Conservation (phyloP, 306 rosid species). For the Castanea sativa region DNA sequence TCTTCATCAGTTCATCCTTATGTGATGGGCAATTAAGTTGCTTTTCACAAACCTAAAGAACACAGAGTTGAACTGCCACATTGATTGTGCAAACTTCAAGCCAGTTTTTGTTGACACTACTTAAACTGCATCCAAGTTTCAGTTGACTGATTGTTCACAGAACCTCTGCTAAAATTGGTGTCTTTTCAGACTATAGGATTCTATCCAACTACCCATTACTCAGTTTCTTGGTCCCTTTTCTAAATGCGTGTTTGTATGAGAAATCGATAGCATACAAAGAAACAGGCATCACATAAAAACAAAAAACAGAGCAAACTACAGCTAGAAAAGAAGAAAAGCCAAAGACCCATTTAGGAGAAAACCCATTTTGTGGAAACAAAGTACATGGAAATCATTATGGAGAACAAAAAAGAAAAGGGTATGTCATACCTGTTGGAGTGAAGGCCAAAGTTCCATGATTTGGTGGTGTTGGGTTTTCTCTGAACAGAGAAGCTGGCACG, state of each 20-base stretch:
- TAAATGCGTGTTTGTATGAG: not conserved
- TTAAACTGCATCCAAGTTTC: not conserved
- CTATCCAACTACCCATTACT: not conserved
- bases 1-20: too few species aligned
- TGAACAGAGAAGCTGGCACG: constrained; percentile 46
- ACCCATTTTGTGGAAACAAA: not conserved
- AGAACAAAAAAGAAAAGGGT: constrained; percentile 10
- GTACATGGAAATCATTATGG: not conserved
- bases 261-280: not conserved
- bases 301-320: not conserved
- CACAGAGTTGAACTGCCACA: not conserved
- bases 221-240: not conserved
- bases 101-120: not conserved
- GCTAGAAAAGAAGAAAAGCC: not conserved
- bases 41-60: not conserved
- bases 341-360: constrained; percentile 3
- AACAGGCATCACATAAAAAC: not conserved
- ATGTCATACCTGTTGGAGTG: constrained; percentile 49
- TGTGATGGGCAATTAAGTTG: not conserved
- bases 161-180: not conserved
- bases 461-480: constrained; percentile 28
- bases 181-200: not conserved
- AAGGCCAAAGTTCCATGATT: constrained; percentile 40
- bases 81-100: constrained; percentile 4
- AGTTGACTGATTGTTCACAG: constrained; percentile 3